Evolutionary conservation across 2,329 filamentous ascomycete species (phyloP).

Genomic region (Davidsoniella australis): DNA sequence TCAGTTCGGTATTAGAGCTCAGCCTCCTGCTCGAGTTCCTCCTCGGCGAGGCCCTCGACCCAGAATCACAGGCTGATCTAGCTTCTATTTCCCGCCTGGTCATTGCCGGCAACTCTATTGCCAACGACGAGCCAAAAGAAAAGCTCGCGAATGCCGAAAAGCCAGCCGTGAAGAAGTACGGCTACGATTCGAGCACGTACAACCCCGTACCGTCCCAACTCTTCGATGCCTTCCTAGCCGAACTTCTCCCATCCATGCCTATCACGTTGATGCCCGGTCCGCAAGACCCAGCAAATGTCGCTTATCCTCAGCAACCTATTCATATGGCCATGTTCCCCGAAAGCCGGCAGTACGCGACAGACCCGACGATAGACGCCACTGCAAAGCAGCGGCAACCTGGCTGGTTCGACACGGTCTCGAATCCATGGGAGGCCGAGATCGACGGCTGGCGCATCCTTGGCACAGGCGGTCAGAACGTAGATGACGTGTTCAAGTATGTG

Average conservation of each 20-base stretch:
- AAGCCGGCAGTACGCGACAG: conserved; percentile 48
- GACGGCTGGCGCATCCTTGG: conserved; percentile 80
- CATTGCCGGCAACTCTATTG: conserved; percentile 84
- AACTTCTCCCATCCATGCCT: conserved; percentile 70
- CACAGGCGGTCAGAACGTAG: conserved; percentile 80
- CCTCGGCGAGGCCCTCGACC: conserved; percentile 59
- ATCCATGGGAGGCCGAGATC: conserved; percentile 81
- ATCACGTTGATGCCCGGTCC: conserved; percentile 76
- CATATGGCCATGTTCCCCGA: conserved; percentile 81
- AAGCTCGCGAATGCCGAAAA: conserved; percentile 22
- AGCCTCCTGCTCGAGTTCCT: conserved; percentile 74
- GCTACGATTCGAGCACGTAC: conserved; percentile 79
- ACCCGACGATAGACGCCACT: conserved; percentile 19
- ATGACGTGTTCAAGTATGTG: conserved; percentile 87
- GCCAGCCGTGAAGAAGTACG: conserved; percentile 58
- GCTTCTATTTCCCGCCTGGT: conserved; percentile 67
- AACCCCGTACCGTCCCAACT: conserved; percentile 71
- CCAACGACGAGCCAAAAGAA: conserved; percentile 27
- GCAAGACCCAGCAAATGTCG: conserved; percentile 73
- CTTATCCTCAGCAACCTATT: conserved; percentile 82
- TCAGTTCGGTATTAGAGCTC: conserved; percentile 55
- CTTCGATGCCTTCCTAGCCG: conserved; percentile 66
- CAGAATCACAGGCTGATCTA: conserved; percentile 38
- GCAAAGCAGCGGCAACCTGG: conserved; percentile 29
- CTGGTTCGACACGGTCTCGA: conserved; percentile 81